Conservation (phyloP, 148 eudicot genomes). For the Chenopodium quinoa region DNA sequence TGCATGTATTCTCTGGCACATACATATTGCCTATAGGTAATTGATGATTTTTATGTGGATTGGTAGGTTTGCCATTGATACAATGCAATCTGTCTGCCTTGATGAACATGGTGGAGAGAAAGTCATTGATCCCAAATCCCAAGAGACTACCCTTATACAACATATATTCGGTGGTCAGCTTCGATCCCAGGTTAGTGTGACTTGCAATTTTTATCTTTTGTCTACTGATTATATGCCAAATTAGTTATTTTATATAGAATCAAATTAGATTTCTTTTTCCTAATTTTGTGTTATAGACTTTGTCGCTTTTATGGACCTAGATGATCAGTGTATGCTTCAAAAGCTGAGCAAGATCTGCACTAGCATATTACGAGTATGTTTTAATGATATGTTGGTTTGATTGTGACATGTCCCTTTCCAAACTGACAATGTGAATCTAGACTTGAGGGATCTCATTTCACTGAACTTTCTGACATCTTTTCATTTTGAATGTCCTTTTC, state of each 20-base stretch:
- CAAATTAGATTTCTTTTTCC: not conserved
- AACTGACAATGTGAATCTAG: not conserved
- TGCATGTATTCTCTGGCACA: not conserved
- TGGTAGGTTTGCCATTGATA: conserved; percentile 84
- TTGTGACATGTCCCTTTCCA: not conserved
- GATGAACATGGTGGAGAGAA: conserved; percentile 92
- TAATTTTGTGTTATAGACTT: not conserved
- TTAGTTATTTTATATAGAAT: not conserved
- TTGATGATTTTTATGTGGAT: conserved; percentile 1
- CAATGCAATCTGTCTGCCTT: conserved; percentile 92
- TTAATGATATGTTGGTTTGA: not conserved
- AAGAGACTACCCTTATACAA: conserved; percentile 88
- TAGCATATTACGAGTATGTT: not conserved
- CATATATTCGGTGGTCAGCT: conserved; percentile 97
- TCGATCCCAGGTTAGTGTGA: conserved; percentile 72
- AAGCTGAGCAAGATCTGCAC: not conserved
- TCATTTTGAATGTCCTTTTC: not conserved
- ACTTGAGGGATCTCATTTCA: not conserved
- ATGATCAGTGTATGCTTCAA: not conserved
- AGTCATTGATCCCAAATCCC: conserved; percentile 59
- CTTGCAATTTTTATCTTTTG: not conserved
- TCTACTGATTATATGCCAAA: too few relatives aligned
- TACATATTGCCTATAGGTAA: not conserved
- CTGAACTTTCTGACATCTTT: not conserved
- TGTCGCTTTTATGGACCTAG: not conserved